These are phyloP conservation scores for Hypoxylon rickii DNA, from an alignment of 495 filamentous ascomycete genomes.

Conservation along the genomic window DNA sequence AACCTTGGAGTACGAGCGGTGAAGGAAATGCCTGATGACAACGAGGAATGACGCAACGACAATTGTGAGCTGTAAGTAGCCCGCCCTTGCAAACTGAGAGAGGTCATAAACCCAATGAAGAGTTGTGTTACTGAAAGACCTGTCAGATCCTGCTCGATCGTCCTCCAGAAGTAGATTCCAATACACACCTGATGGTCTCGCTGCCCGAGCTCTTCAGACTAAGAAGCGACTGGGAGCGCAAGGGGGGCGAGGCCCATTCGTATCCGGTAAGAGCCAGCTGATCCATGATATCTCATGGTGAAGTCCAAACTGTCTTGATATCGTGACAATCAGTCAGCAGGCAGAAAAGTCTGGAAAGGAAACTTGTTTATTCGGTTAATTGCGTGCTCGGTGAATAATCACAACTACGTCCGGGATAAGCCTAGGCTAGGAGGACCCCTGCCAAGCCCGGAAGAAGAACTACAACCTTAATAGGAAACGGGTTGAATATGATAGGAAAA, in stretches of 20 bases:
- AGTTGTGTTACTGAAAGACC: constrained; percentile 7
- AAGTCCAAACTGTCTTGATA: no score
- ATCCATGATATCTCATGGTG: constrained; percentile 28
- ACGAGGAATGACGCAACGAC: constrained; percentile 34
- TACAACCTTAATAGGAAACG: background rate
- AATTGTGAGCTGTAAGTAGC: constrained; percentile 37
- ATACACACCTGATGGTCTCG: constrained; percentile 11
- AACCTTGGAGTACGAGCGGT: constrained; percentile 30
- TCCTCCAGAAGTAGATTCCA: background rate
- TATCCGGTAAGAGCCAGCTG: constrained; percentile 15
- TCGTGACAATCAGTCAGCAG: background rate
- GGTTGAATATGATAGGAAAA: background rate
- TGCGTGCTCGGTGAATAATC: constrained; percentile 22
- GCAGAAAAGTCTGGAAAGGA: constrained; percentile 1
- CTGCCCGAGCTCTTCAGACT: constrained; percentile 2
- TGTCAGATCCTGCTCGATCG: constrained; percentile 7
- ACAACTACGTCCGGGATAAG: background rate
- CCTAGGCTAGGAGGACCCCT: constrained; percentile 11
- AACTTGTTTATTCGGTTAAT: constrained; percentile 27
- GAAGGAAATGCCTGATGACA: constrained; percentile 33
- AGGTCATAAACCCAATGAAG: constrained; percentile 37
- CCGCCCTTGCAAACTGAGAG: constrained; percentile 32
- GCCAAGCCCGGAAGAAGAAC: constrained; percentile 19
- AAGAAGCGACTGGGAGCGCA: constrained; percentile 19
- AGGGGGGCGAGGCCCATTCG: constrained; percentile 20